Base-by-base conservation (phyloP, 1,139 yeast species). In the Yamadazyma diospyri region DNA sequence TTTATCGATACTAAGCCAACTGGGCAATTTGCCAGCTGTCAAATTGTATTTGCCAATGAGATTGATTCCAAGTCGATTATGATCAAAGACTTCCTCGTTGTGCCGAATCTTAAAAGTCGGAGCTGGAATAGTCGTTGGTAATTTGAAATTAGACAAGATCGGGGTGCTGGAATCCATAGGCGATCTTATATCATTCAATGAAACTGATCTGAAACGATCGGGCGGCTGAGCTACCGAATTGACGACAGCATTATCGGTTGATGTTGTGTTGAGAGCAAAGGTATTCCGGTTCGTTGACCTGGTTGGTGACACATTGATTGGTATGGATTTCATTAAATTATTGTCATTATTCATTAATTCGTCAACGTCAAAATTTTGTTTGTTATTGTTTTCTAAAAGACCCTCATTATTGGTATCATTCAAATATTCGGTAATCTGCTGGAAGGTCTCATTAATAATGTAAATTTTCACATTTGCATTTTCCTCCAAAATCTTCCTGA, bases 401-500 rank as follows among this genome's bases (percentile, higher is more conserved):
- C 27, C 6, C 2, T 22, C 25, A 5, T 13, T 18, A n/a, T 11
- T n/a, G n/a, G 17, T 14, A 15, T 21, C 10, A 12, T 27, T 10
- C 8, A 18, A 9, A 10, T 23, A 10, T 4, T 17, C 19, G 5
- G 23, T 24, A 6, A 39, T 8, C 3, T 32, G 31, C 19, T 5
- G 9, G 23, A 32, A 42, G 9, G 23, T 21, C 13, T 43, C 39
- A 53, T 34, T 33, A 14, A 40, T n/a, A 3, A 50, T 18, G 35
- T 33, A 49, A 12, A 51, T 38, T 9, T 35, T 37, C 12, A 34
- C 30, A 10, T 37, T 31, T 16, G 12, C 17, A 3, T 35, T 29
- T 11, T 42, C 44, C 20, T 63, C 61, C 16, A 64, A 47, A 37
- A 80, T 67, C 51, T 80, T 80, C 37, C 59, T 57, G 23, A 76